Base-by-base conservation (phyloP, 2,329 filamentous ascomycete species). In the Fusarium transvaalense region DNA sequence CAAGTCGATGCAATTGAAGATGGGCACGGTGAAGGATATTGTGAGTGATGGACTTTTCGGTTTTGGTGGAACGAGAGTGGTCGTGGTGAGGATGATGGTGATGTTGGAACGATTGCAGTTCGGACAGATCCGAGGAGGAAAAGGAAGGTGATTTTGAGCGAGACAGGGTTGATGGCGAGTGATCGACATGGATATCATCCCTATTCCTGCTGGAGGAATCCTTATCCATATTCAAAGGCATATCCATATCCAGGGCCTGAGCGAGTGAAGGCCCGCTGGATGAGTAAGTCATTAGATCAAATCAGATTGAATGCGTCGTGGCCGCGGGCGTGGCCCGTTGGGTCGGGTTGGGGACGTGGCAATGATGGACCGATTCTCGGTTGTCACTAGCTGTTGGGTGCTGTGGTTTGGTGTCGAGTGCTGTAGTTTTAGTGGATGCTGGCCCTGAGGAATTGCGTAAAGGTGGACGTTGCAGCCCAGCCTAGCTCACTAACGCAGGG, bases 241-340 rank as follows among this genome's bases (percentile, higher is more conserved):
- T 64, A 64, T 70, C 56, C 46, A 71, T 70, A 62, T 70, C 62
- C 54, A 74, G 71, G 75, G 76, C 72, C 76, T 79, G 78, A 78
- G 76, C 70, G 77, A 78, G 77, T 77, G 77, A 79, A 79, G 78
- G 70, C 77, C 74, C 69, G 71, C 64, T 76, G 65, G 71, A 71
- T 71, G 69, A 75, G 69, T 75, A 77, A 75, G 78, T 78, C 78
- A 79, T 80, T 47, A 64, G 51, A 67, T 60, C 42, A 39, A 56
- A 65, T 52, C 31, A 37, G 43, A 46, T 46, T 56, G 59, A 58
- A 58, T 63, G 68, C 67, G 59, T 66, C 60, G 71, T 67, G 72
- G 72, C 71, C 68, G 74, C 73, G 71, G 71, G 57, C 66, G 70
- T 74, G 65, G 66, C 71, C 71, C 69, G 59, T 63, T 61, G 17